A percentile compares a stretch with the other conserved stretches of the same genome.
Conservation (phyloP, 2,329 filamentous ascomycete genomes). For the Talaromyces sp. region DNA sequence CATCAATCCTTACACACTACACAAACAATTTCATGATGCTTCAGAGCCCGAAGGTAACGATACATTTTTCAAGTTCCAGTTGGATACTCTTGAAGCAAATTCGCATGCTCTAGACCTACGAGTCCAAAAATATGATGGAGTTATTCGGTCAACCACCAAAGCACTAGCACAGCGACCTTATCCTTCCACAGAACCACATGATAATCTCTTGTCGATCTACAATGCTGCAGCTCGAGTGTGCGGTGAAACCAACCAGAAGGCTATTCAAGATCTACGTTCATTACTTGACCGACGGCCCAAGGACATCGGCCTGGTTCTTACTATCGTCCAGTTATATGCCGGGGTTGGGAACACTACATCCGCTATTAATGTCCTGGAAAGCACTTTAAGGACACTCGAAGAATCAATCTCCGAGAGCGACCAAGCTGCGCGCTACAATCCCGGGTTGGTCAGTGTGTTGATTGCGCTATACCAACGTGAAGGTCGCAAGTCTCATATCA, state of each 20-base stretch:
- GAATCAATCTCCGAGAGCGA: constrained; percentile 54
- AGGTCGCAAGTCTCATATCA: constrained; percentile 68
- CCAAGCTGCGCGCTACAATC: constrained; percentile 72
- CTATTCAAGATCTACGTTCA: constrained; percentile 65
- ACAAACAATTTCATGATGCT: constrained; percentile 54
- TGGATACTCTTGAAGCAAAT: constrained; percentile 53
- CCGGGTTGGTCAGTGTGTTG: constrained; percentile 75
- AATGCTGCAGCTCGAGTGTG: constrained; percentile 70
- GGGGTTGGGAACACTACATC: constrained; percentile 66
- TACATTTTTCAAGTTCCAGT: constrained; percentile 58
- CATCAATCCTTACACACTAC: constrained; percentile 56
- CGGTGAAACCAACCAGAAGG: constrained; percentile 59
- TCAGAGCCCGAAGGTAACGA: constrained; percentile 49
- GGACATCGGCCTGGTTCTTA: constrained; percentile 76
- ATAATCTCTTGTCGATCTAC: constrained; percentile 58
- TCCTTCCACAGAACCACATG: constrained; percentile 49
- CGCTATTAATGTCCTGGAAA: constrained; percentile 71
- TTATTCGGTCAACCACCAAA: constrained; percentile 54
- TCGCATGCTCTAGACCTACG: constrained; percentile 56
- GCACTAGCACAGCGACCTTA: constrained; percentile 47
- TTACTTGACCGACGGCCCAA: constrained; percentile 70
- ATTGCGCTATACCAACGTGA: constrained; percentile 76
- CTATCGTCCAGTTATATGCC: constrained; percentile 77
- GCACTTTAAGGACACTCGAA: constrained; percentile 70
- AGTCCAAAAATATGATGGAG: constrained; percentile 57